Evolutionary conservation across 2,329 filamentous ascomycete species (phyloP), one percentile per base, ranked within the genome.

Genomic region (Aureobasidium sp.): DNA sequence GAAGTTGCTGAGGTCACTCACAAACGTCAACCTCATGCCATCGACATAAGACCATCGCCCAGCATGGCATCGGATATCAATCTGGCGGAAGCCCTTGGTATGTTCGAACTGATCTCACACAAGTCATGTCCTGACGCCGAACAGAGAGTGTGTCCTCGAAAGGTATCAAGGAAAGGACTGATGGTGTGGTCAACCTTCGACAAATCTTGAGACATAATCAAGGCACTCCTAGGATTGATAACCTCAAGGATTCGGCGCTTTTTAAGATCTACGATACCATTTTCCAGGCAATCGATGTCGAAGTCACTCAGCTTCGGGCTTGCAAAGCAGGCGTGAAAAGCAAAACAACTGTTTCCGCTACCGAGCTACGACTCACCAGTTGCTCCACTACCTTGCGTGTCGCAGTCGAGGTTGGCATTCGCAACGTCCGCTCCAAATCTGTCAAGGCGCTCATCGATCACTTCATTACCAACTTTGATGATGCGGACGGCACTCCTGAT

Each of bases 191-290:
- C 65, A 79, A 84, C 67, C 73, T 86, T 61, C 81, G 81, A 69
- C 78, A 81, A 65, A 79, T 85, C 60, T 74, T 87, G 36, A 77
- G 78, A 59, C 77, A 82, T 67, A 82, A 82, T 67, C 80, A 76
- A 67, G 75, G 72, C 32, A 77, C 71, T 65, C 64, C 72, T 32
- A 73, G 67, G 48, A 67, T 77, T 65, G 73, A 77, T 37, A 69
- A 70, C 6, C 78, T 96, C 37, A 83, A 82, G 50, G 90, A 96
- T 71, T 89, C 88, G 71, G 83, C 83, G n/a, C 96, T 89, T 67
- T 88, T 94, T 70, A 83, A 84, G 63, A 85, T 97, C 47, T 90
- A 90, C 68, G 91, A 97, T 69, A 83, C 84, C 1, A 77, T 97
- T 2, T 96, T 97, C 70, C 81, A 83, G 60, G 87, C 82, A 70